phyloP scores from a whole-genome alignment of 805 yeast genomes.

The Yarrowia osloensis region DNA sequence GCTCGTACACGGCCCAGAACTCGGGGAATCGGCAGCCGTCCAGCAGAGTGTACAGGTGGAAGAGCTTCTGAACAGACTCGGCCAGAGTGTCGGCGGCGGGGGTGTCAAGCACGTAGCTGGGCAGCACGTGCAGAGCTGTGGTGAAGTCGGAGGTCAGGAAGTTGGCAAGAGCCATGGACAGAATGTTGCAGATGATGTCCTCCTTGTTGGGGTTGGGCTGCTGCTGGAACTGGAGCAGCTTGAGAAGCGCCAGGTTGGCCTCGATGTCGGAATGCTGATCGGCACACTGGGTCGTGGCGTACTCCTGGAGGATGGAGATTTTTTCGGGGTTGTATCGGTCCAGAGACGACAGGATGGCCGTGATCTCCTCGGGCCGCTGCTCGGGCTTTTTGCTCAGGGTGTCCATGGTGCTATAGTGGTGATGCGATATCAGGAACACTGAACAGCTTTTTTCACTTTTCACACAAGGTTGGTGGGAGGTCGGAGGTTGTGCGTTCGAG shows the following conservation, averaged over 20 bases:
- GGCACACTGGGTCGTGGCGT: conserved; percentile 46
- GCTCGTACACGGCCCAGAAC: conserved; percentile 42
- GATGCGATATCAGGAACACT: not conserved
- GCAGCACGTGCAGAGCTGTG: conserved; percentile 50
- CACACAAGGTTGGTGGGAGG: not conserved
- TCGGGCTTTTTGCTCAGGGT: conserved; percentile 28
- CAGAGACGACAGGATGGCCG: conserved; percentile 47
- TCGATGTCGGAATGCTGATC: conserved; percentile 46
- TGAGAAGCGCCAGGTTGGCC: conserved; percentile 52
- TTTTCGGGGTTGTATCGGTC: conserved; percentile 51
- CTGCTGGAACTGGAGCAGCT: conserved; percentile 46
- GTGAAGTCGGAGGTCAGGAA: conserved; percentile 50
- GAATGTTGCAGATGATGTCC: conserved; percentile 45
- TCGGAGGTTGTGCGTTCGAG: not conserved
- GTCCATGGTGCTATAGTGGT: conserved; percentile 8
- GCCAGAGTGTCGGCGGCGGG: conserved; percentile 38
- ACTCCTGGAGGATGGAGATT: conserved; percentile 50
- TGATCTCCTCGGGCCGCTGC: conserved; percentile 46
- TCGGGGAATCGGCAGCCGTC: conserved; percentile 41
- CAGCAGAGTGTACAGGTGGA: conserved; percentile 39
- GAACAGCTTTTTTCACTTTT: not conserved
- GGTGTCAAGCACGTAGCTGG: conserved; percentile 43
- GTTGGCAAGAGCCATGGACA: conserved; percentile 48
- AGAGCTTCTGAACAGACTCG: conserved; percentile 39
- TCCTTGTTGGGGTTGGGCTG: conserved; percentile 44